phyloP scores from a whole-genome alignment of 768 basidiomycete species.

The Boletus coccyginus region DNA sequence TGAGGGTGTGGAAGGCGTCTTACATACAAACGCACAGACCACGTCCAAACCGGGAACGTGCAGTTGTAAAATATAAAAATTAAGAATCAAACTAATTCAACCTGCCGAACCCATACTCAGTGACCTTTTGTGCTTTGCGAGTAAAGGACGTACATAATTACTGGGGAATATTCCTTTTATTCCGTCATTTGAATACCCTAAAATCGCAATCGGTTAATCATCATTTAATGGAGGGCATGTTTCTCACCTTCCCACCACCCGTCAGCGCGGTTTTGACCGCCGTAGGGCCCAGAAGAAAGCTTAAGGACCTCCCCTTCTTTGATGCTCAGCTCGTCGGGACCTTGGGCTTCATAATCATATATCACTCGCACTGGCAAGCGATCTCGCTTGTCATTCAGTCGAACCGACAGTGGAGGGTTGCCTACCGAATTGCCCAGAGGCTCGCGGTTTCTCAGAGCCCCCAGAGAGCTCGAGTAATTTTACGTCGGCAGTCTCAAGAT shows the following conservation, averaged over 20 bases:
- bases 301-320: conserved; percentile 60
- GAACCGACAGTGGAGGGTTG: not conserved
- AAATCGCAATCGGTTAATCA: conserved; percentile 25
- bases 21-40: conserved; percentile 21
- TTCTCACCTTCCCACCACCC: conserved; percentile 85
- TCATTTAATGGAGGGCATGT: conserved; percentile 15
- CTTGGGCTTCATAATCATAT: conserved; percentile 75
- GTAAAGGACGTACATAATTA: conserved; percentile 67
- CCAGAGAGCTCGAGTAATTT: conserved; percentile 13
- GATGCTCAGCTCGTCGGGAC: conserved; percentile 65
- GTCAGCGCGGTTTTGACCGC: conserved; percentile 66
- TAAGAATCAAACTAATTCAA: conserved; percentile 42
- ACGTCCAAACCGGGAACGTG: conserved; percentile 6
- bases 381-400: conserved; percentile 3
- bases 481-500: conserved; percentile 48
- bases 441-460: conserved; percentile 26
- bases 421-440: conserved; percentile 53
- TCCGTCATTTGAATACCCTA: conserved; percentile 60
- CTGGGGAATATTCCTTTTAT: conserved; percentile 82
- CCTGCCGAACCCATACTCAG: conserved; percentile 36
- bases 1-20: conserved; percentile 19
- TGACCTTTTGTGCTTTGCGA: conserved; percentile 15
- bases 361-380: conserved; percentile 64
- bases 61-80: not conserved
- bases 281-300: conserved; percentile 57